Base-by-base conservation (phyloP, 164 flowering plant genomes). In the Litsea cubeba region DNA sequence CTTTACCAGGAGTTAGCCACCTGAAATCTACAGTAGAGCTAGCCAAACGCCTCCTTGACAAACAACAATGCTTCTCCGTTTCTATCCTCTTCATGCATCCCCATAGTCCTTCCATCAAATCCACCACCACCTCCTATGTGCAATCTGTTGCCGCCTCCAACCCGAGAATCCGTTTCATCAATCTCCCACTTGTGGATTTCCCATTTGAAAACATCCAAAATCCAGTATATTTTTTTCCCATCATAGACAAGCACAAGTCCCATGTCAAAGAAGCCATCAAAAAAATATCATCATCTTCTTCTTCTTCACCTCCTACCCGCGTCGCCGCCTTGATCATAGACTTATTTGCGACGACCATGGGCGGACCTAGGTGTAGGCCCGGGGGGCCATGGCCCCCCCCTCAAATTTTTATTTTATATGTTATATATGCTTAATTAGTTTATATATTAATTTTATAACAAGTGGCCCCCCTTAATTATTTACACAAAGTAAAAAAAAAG, bases 301-400 rank as follows among this genome's bases (percentile, higher is more conserved):
- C 60, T 14, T 35, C 66, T 40, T 64, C 72, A 1, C 35, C 72
- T 40, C 58, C 40, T 15, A 26, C 70, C 5, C 32, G 32, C 32
- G 3, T 30, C 32, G 18, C 25, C 22, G 77, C 62, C 11, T 30
- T 76, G 8, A 62, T 76, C 54, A 32, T 71, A 50, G 78, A 76
- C 51, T 1, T 76, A 1, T 50, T 76, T 68, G 10, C 23, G 8
- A 76, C 69, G 2, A 18, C 66, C 32, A 28, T n/a, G n/a, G n/a
- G n/a, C n/a, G n/a, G n/a, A n/a, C n/a, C n/a, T n/a, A n/a, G n/a
- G n/a, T n/a, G n/a, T n/a, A n/a, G n/a, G n/a, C n/a, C n/a, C n/a
- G n/a, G n/a, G n/a, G n/a, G n/a, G n/a, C n/a, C n/a, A n/a, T n/a
- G n/a, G n/a, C n/a, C n/a, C n/a, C n/a, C n/a, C n/a, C n/a, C n/a